Base-by-base conservation (phyloP, 1,139 yeast genomes). In the Tardiomyces blankii region DNA sequence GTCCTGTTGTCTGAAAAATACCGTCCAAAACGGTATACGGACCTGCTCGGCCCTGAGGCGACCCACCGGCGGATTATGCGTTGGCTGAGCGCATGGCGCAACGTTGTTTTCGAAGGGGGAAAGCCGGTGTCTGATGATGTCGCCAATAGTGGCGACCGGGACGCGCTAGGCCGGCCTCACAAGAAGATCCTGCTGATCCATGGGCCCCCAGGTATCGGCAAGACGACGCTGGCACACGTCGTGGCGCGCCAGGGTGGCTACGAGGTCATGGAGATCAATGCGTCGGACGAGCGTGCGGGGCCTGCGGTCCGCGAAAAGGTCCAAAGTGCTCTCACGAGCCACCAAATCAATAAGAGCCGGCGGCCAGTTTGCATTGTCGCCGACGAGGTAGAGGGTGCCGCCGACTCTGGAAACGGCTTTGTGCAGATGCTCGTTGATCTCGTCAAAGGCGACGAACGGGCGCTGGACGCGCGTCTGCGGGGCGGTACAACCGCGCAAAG, bases 141-240 rank as follows among this genome's bases (percentile, higher is more conserved):
- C n/a, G 18, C 27, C 11, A 46, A 43, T 14, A 38, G 45, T 46
- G 48, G 59, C 51, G 28, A 44, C 8, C 46, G 51, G 0, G 95
- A 87, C 60, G 72, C 76, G 0, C 68, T 74, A 41, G 78, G 81
- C 6, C 70, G 97, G 43, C 97, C 97, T 0, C 67, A 64, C n/a
- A 73, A 72, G 46, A 82, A 78, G 53, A 72, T 91, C 1, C 61
- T 91, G 38, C 66, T 91, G 43, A 74, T 91, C 2, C 87, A 83
- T 60, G 98, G 98, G 0, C 94, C 96, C 0, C 89, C 96, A 1
- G 98, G 98, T 1, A 74, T 85, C n/a, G 98, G 98, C 6, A 91
- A 91, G 61, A 91, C 98, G 0, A 78, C 94, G 0, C 81, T 88
- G 2, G 88, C 93, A 0, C 96, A 89, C 61, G 75, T 87, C 1